phyloP scores from a whole-genome alignment of 176 grass and related monocot genomes.

The Hordeum marinum region DNA sequence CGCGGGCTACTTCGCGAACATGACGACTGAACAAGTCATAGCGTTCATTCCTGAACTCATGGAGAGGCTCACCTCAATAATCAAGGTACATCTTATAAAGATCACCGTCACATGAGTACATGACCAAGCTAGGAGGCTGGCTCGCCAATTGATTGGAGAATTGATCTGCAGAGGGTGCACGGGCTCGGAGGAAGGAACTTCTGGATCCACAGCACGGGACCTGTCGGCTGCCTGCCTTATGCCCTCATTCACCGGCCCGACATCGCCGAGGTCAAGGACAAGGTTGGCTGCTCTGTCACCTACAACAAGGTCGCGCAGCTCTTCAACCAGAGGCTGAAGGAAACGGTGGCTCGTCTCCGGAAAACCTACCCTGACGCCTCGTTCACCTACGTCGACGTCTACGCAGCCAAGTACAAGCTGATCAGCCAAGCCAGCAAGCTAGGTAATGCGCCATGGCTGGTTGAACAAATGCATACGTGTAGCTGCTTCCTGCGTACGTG shows the following conservation, averaged over 20 bases:
- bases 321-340: slow-evolving; percentile 70
- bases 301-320: slow-evolving; percentile 79
- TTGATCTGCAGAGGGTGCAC: slow-evolving; percentile 47
- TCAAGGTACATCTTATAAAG: slow-evolving; percentile 45
- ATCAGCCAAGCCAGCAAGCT: slow-evolving; percentile 59
- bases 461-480: not conserved
- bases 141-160: not conserved
- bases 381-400: slow-evolving; percentile 90
- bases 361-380: slow-evolving; percentile 39
- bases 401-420: slow-evolving; percentile 72
- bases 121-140: not conserved
- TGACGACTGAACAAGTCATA: slow-evolving; percentile 55
- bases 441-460: slow-evolving; percentile 30
- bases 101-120: not conserved
- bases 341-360: slow-evolving; percentile 63
- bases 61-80: slow-evolving; percentile 49
- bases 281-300: slow-evolving; percentile 49
- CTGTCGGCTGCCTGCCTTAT: slow-evolving; percentile 87
- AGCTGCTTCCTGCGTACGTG: not conserved
- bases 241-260: slow-evolving; percentile 42
- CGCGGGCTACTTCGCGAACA: slow-evolving; percentile 61
- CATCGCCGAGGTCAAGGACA: slow-evolving; percentile 31
- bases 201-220: slow-evolving; percentile 98
- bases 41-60: slow-evolving; percentile 75
- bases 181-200: slow-evolving; percentile 65